These are phyloP conservation scores for Claviceps citrina DNA, from an alignment of 2,329 filamentous ascomycete species.

Conservation along the genomic window DNA sequence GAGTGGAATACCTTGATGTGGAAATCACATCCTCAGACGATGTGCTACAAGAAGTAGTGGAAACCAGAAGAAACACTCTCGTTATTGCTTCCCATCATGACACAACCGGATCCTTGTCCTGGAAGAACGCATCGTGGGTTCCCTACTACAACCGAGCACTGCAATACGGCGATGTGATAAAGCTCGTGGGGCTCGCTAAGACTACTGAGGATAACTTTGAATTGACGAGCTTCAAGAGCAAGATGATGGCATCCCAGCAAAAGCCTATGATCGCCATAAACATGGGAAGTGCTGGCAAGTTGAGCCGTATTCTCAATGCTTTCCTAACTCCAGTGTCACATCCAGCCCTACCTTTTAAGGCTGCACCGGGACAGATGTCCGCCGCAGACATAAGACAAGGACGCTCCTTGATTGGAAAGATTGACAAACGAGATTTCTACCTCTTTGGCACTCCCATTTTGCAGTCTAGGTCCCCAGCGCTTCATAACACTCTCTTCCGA, in stretches of 20 bases:
- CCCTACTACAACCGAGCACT: constrained; percentile 78
- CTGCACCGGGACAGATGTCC: constrained; percentile 84
- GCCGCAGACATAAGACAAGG: constrained; percentile 74
- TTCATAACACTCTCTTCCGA: constrained; percentile 76
- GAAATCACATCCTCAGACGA: constrained; percentile 74
- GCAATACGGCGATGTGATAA: constrained; percentile 84
- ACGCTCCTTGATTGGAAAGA: constrained; percentile 62
- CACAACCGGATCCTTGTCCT: constrained; percentile 60
- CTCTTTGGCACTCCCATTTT: constrained; percentile 78
- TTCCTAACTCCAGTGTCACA: constrained; percentile 95
- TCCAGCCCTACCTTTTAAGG: constrained; percentile 75
- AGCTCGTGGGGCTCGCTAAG: constrained; percentile 72
- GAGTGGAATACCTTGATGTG: constrained; percentile 82
- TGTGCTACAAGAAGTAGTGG: constrained; percentile 54
- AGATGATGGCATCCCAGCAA: constrained; percentile 56
- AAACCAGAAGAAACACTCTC: constrained; percentile 53
- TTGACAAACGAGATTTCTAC: constrained; percentile 62
- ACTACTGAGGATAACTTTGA: constrained; percentile 74
- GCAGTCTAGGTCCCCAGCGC: constrained; percentile 67
- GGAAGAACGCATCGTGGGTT: constrained; percentile 88
- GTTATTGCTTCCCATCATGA: constrained; percentile 97
- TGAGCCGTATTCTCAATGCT: constrained; percentile 76
- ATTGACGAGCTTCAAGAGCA: constrained; percentile 64
- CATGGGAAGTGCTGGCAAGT: constrained; percentile 77
- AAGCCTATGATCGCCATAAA: constrained; percentile 90